Evolutionary conservation across 2,329 filamentous ascomycete species (phyloP).

Genomic region (Cladosporium sp.): DNA sequence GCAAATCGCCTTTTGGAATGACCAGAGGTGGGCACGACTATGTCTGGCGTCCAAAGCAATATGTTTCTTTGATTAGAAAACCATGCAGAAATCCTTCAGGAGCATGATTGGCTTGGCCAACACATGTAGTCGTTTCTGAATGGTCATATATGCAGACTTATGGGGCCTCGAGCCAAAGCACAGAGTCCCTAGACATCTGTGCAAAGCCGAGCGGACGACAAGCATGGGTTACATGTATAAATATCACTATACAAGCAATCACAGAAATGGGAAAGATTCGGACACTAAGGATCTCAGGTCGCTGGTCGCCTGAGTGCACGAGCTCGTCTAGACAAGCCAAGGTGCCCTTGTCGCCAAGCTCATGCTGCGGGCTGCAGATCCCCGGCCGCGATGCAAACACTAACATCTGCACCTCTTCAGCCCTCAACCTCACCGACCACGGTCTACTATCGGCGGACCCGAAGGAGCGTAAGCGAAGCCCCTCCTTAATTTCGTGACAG

Average conservation of each 20-base stretch:
- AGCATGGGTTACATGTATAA: neutral
- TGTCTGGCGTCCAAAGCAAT: neutral
- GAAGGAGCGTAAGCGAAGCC: constrained; percentile 10
- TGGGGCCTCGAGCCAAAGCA: neutral
- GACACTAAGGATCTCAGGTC: neutral
- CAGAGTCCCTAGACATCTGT: neutral
- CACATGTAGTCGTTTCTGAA: neutral
- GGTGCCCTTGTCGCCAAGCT: constrained; percentile 1
- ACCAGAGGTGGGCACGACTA: neutral
- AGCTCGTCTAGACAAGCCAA: neutral
- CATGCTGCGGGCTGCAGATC: constrained; percentile 12
- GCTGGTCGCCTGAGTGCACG: neutral
- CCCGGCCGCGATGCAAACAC: neutral
- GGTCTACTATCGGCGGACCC: neutral
- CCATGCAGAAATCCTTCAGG: neutral
- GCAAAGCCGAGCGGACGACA: neutral
- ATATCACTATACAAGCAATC: neutral
- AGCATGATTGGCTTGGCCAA: neutral
- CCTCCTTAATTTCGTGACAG: neutral
- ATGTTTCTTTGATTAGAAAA: neutral
- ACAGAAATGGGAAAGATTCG: neutral
- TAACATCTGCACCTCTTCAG: neutral
- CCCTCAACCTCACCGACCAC: neutral
- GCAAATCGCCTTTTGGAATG: neutral
- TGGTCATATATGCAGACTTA: neutral